Base-by-base conservation (phyloP, 2,329 filamentous ascomycete genomes). In the Botrytis fabae region DNA sequence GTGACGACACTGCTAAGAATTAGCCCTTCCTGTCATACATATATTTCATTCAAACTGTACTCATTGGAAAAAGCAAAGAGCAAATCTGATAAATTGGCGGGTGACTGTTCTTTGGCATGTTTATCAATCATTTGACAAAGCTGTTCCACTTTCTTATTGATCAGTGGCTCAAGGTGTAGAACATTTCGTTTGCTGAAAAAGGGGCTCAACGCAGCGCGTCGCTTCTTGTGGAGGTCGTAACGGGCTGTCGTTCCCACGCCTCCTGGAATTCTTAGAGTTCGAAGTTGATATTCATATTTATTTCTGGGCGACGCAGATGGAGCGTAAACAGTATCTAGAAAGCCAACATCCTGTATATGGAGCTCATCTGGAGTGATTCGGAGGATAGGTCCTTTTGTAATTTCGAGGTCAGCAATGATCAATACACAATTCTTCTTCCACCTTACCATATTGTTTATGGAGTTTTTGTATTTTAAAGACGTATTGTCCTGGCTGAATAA, bases 381-480 rank as follows among this genome's bases (percentile, higher is more conserved):
- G 16, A 60, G 1, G 32, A 60, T 32, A 10, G 57, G 57, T 35
- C 57, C 57, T 60, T 38, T 48, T 48, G 9, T 25, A 22, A 35
- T 35, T 22, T 20, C 32, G 16, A 35, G n/a, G 32, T 28, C 32
- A 32, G 28, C 20, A 35, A 20, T 20, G 57, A 22, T 60, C 2
- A 10, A 22, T 28, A 35, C 14, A 22, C 9, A 22, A 10, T 60
- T 8, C 16, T 59, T 48, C 0, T 38, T 38, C 0, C 1, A 35
- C 35, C 57, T 66, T 48, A 75, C 76, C 76, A 74, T 78, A 78
- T 72, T 71, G 66, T 46, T 75, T 63, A 48, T 78, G 76, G 63
- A 78, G 51, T 32, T 75, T 75, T 16, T 63, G 71, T 16, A 78
- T 71, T n/a, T 74, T 12, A 14, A 51, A 44, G 51, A 75, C 76